Percentiles rank a stretch among this genome's conserved stretches.
Conservation (phyloP, 1,284 basidiomycete genomes). For the Dichomitus squalens region DNA sequence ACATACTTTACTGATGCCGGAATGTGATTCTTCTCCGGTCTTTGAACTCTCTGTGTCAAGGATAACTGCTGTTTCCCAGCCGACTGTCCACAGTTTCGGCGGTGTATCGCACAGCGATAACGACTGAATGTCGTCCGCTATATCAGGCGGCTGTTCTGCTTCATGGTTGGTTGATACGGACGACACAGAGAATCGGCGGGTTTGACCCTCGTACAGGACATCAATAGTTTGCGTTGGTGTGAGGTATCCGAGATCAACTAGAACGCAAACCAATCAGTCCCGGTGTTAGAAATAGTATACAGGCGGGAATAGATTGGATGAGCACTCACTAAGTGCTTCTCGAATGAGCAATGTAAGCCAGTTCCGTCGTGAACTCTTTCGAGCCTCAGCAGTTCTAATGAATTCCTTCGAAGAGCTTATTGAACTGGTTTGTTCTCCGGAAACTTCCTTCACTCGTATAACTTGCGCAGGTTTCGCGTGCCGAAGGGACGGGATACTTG, state of each 20-base stretch:
- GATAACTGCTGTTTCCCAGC: constrained; percentile 63
- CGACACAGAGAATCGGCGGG: constrained; percentile 55
- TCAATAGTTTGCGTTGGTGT: constrained; percentile 62
- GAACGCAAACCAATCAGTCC: constrained; percentile 7
- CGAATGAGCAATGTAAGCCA: constrained; percentile 69
- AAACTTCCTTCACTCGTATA: constrained; percentile 54
- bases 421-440: constrained; percentile 5
- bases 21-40: constrained; percentile 6
- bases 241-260: constrained; percentile 78
- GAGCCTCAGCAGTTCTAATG: constrained; percentile 20
- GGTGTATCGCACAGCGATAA: constrained; percentile 41
- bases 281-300: background rate
- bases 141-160: constrained; percentile 30
- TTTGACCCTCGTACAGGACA: constrained; percentile 62
- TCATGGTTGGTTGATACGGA: constrained; percentile 45
- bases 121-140: constrained; percentile 43
- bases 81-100: constrained; percentile 53
- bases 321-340: constrained; percentile 59
- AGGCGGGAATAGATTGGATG: constrained; percentile 14
- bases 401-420: constrained; percentile 11
- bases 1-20: background rate
- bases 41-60: constrained; percentile 41
- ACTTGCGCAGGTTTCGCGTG: constrained; percentile 50
- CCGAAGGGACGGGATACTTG: constrained; percentile 51
- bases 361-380: constrained; percentile 49